Conservation (phyloP, 805 yeast species). For the Cyberlindnera veronae region DNA sequence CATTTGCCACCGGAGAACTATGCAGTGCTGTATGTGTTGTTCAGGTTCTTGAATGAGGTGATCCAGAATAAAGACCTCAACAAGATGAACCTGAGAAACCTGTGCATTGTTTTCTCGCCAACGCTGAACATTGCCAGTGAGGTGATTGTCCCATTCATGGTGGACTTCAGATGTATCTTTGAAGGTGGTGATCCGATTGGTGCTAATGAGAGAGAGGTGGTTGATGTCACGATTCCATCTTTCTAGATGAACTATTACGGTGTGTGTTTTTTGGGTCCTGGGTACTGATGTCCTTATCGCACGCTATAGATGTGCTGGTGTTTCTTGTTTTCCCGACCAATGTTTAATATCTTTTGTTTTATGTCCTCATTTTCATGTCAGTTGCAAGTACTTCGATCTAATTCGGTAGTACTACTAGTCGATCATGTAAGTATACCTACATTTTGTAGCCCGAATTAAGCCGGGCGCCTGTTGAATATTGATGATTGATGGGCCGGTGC, state of each 20-base stretch:
- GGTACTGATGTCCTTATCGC: neutral
- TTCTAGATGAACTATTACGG: slow-evolving; percentile 11
- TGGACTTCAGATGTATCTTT: slow-evolving; percentile 61
- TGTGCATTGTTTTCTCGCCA: slow-evolving; percentile 79
- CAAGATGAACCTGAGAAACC: slow-evolving; percentile 80
- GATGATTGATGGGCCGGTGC: no score
- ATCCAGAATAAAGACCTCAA: slow-evolving; percentile 57
- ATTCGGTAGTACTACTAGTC: no score
- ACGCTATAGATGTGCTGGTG: no score
- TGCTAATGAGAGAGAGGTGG: slow-evolving; percentile 40
- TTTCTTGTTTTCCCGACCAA: no score
- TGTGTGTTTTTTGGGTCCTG: neutral
- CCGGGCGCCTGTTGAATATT: no score
- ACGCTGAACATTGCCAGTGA: slow-evolving; percentile 67
- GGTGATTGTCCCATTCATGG: slow-evolving; percentile 54
- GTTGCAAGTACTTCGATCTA: no score
- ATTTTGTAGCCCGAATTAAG: no score
- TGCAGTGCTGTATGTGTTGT: slow-evolving; percentile 60
- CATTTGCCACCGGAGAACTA: slow-evolving; percentile 51
- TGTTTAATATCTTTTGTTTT: no score
- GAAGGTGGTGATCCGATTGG: slow-evolving; percentile 44
- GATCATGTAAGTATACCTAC: no score
- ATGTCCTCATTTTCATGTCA: no score
- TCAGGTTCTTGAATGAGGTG: slow-evolving; percentile 64
- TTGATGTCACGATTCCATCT: slow-evolving; percentile 52